Conservation (phyloP, 306 rosid genomes). For the Quercus ilex region DNA sequence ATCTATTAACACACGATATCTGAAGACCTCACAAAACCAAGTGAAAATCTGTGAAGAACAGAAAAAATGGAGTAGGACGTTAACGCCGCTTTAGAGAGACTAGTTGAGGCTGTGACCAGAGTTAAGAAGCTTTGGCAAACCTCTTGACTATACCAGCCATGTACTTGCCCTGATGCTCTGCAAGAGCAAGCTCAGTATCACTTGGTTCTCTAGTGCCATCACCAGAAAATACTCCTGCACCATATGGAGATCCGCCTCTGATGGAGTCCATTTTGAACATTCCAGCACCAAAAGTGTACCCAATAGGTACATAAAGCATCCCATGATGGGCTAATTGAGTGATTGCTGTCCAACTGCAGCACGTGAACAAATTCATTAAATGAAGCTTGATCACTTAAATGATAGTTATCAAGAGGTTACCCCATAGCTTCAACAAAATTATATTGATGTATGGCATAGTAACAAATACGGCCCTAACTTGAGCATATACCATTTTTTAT, state of each 20-base stretch:
- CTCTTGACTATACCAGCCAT: constrained; percentile 66
- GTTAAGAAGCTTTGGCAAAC: constrained; percentile 27
- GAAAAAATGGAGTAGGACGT: background rate
- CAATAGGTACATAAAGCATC: constrained; percentile 79
- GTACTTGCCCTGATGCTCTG: constrained; percentile 74
- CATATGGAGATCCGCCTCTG: constrained; percentile 80
- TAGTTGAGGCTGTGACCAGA: background rate
- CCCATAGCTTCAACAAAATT: background rate
- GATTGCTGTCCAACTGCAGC: constrained; percentile 79
- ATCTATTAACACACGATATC: constrained; percentile 23
- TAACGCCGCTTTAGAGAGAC: background rate
- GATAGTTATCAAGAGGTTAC: background rate
- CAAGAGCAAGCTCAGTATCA: constrained; percentile 58
- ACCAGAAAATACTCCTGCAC: constrained; percentile 68
- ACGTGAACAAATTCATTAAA: background rate
- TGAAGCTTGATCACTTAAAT: constrained; percentile 14
- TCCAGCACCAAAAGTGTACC: constrained; percentile 66
- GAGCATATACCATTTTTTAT: background rate
- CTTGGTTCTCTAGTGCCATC: constrained; percentile 65
- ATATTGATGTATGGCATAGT: background rate
- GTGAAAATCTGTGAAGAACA: background rate
- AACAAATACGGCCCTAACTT: background rate
- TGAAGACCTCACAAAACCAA: constrained; percentile 15
- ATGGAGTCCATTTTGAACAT: constrained; percentile 60
- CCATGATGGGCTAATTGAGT: constrained; percentile 83